A percentile compares a stretch with the other conserved stretches of the same genome.
Evolutionary conservation across 2,329 filamentous ascomycete species (phyloP).

Genomic region (Daldinia eschscholtzii): DNA sequence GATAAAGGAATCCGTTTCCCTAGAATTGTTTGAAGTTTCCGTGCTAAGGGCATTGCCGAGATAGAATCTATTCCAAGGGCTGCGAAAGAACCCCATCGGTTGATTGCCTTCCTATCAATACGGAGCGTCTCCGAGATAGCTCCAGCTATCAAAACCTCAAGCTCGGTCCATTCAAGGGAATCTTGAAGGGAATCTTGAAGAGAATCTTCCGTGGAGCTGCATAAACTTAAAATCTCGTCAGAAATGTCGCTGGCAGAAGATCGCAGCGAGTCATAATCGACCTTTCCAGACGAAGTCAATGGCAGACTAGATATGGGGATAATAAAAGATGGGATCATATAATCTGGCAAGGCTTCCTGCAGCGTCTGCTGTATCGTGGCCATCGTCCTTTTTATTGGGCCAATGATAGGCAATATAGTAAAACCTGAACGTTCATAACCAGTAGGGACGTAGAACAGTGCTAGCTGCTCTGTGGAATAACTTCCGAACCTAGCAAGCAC

Average conservation of each 20-base stretch:
- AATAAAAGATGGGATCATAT: constrained; percentile 84
- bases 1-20: constrained; percentile 72
- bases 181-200: constrained; percentile 53
- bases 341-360: constrained; percentile 70
- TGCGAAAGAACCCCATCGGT: constrained; percentile 78
- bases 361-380: constrained; percentile 67
- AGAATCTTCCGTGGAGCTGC: constrained; percentile 50
- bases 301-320: constrained; percentile 78
- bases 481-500: constrained; percentile 64
- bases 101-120: constrained; percentile 62
- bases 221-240: constrained; percentile 58
- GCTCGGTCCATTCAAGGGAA: constrained; percentile 61
- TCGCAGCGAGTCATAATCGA: constrained; percentile 70
- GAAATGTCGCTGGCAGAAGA: constrained; percentile 62
- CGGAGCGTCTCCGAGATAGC: constrained; percentile 66
- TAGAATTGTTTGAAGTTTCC: constrained; percentile 62
- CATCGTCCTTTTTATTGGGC: constrained; percentile 51
- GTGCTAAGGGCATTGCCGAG: constrained; percentile 79
- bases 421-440: constrained; percentile 48
- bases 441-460: constrained; percentile 75
- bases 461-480: constrained; percentile 65
- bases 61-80: constrained; percentile 87
- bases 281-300: constrained; percentile 79
- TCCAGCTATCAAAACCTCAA: constrained; percentile 68
- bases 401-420: constrained; percentile 55